Base-by-base conservation (phyloP, 139 green algal genomes). In the Chlorella sorokiniana region DNA sequence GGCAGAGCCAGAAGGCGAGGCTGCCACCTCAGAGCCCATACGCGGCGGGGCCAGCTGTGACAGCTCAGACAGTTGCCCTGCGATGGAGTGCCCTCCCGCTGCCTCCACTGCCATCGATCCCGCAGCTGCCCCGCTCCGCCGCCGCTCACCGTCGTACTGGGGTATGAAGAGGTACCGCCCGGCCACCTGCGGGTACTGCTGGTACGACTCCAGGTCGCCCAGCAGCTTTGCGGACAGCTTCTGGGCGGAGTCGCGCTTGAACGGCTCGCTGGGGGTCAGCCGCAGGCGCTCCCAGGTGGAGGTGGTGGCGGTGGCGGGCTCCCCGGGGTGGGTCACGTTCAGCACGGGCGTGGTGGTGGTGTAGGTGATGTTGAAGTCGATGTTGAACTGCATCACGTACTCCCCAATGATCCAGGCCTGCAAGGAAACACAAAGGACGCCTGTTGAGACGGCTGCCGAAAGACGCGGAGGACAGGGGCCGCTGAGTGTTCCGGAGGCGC, bases 201-300 rank as follows among this genome's bases (percentile, higher is more conserved):
- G 90, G 84, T 96, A 97, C 2, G 78, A 83, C 2, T 86, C 89
- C 54, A 97, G 81, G 80, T 97, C 94, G 1, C 94, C 94, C 79
- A 95, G 72, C 70, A 97, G 84, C 81, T 90, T 84, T 1, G 84
- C 90, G 1, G 62, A 83, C n/a, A 96, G 41, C 20, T 70, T 86
- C 0, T 78, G 51, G 23, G 69, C 77, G 31, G n/a, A 42, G 61
- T 82, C 91, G 4, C 81, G 33, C 22, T 82, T 84, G 35, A 86
- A 62, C 0, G 90, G 90, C 27, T 83, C 42, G 3, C 83, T 90
- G 56, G 94, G 94, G 31, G 79, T 88, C 16, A 97, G 81, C 25
- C 7, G 44, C 33, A 56, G 29, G 23, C 54, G 35, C 67, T 59
- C 59, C 9, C n/a, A 69, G 76, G 4, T 65, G 31, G 45, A 35